Evolutionary conservation across 306 rosid species (phyloP).

Genomic region (Lathyrus sativus): DNA sequence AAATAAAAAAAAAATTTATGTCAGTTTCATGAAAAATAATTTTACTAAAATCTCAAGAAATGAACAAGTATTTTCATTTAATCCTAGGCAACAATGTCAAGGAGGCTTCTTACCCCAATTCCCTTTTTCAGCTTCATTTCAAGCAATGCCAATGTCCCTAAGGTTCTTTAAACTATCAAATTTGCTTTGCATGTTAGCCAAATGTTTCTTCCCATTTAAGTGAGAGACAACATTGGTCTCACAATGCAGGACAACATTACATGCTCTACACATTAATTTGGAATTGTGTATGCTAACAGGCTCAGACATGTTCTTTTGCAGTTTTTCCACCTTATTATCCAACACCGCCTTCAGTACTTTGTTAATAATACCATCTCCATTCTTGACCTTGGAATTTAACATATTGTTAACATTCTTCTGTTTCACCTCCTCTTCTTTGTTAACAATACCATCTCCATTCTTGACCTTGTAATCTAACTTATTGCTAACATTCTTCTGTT

Average conservation of each 20-base stretch:
- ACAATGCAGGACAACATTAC: conserved; percentile 38
- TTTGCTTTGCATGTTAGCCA: conserved; percentile 21
- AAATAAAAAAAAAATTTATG: no score
- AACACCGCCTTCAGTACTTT: neutral
- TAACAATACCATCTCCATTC: no score
- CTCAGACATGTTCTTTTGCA: conserved; percentile 20
- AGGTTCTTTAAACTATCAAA: neutral
- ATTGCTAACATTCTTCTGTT: conserved; percentile 23
- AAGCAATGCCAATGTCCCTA: neutral
- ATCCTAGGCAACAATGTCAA: neutral
- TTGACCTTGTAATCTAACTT: no score
- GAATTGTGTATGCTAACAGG: neutral
- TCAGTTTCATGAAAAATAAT: no score
- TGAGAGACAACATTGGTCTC: conserved; percentile 36
- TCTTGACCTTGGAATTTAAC: no score
- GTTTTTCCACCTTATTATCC: conserved; percentile 17
- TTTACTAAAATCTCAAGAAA: no score
- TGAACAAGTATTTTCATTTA: neutral
- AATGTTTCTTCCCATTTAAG: conserved; percentile 47
- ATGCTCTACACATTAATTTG: conserved; percentile 34
- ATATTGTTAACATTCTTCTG: no score
- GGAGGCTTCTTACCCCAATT: neutral
- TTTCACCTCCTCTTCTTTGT: no score
- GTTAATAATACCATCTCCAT: conserved; percentile 9
- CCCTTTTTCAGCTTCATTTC: neutral